Base-by-base conservation (phyloP, 106 monocot species). In the Dendrobium huoshanense region DNA sequence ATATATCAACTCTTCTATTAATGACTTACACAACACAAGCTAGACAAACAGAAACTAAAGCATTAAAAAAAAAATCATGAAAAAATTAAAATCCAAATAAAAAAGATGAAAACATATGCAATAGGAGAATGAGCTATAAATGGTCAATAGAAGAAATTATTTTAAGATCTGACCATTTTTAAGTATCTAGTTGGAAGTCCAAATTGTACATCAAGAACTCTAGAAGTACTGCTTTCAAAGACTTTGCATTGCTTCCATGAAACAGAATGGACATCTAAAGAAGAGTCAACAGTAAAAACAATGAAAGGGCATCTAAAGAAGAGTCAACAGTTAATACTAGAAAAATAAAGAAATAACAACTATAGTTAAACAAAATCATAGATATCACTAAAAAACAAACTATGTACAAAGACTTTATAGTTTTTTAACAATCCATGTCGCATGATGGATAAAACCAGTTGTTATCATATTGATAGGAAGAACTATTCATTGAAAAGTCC, bases 151-250 rank as follows among this genome's bases (percentile, higher is more conserved):
- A 72, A 24, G 2, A 59, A 68, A 67, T 13, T 6, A 29, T 24
- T 67, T 49, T 18, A 24, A 25, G 25, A 54, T 80, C 89, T 55
- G 73, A 98, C 98, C 91, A 98, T 83, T 83, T 92, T 98, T 19
- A 98, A 81, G 77, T 79, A 85, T 79, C 80, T 81, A 13, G 27
- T 81, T 73, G 78, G 82, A 80, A 90, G 79, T 44, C 92, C 92
- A 85, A 93, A 95, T 73, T 92, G 89, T 61, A 92, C 80, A 78
- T 92, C 83, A 78, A 98, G 85, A 40, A 93, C 84, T 72, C 82
- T 40, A 61, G 74, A 45, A 48, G n/a, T 70, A 64, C 78, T 81
- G 76, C 80, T 79, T 82, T 98, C 95, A 82, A 98, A 95, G 45
- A 86, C 13, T 41, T 85, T 85, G 56, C 98, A 95, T 15, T 85